These are phyloP conservation scores for Cladophialophora exuberans DNA, from an alignment of 2,329 filamentous ascomycete species.

Conservation along the genomic window DNA sequence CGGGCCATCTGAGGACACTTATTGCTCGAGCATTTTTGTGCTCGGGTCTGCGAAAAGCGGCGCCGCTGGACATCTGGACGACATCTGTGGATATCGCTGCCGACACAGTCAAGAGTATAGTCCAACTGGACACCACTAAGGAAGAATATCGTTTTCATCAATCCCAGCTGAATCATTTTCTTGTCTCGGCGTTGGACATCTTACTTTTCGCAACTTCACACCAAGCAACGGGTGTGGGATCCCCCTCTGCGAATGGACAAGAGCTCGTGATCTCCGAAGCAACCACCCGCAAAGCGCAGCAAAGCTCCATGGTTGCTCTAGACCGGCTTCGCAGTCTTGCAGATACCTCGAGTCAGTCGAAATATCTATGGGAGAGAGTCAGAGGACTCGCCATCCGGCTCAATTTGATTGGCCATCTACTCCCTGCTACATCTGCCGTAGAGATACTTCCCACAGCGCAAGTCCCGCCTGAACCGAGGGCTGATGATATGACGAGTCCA, in stretches of 20 bases:
- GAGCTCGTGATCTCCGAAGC: constrained; percentile 1
- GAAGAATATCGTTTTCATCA: constrained; percentile 13
- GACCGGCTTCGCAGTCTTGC: constrained; percentile 9
- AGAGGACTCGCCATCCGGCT: not conserved
- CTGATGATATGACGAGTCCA: too few species aligned
- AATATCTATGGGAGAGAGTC: constrained; percentile 12
- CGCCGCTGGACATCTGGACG: constrained; percentile 12
- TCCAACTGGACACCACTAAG: not conserved
- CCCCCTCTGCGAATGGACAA: not conserved
- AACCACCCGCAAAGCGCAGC: constrained; percentile 2
- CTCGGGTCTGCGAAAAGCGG: constrained; percentile 7
- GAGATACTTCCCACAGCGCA: too few species aligned
- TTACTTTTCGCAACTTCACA: constrained; percentile 11
- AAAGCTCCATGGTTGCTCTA: constrained; percentile 6
- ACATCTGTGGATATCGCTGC: constrained; percentile 8
- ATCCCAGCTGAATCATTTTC: constrained; percentile 13
- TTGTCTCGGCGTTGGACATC: constrained; percentile 14
- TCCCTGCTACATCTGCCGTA: not conserved
- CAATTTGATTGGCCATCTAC: constrained; percentile 2
- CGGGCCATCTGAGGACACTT: constrained; percentile 10
- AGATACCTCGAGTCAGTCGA: constrained; percentile 5
- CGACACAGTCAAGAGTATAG: constrained; percentile 9
- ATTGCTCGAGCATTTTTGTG: constrained; percentile 15
- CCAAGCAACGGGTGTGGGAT: not conserved
- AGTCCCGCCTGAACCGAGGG: too few species aligned